Percentiles rank a stretch among this genome's conserved stretches.
These are phyloP conservation scores for Pseudomicrostroma phylloplanum DNA, from an alignment of 1,284 basidiomycete species.

Conservation along the genomic window DNA sequence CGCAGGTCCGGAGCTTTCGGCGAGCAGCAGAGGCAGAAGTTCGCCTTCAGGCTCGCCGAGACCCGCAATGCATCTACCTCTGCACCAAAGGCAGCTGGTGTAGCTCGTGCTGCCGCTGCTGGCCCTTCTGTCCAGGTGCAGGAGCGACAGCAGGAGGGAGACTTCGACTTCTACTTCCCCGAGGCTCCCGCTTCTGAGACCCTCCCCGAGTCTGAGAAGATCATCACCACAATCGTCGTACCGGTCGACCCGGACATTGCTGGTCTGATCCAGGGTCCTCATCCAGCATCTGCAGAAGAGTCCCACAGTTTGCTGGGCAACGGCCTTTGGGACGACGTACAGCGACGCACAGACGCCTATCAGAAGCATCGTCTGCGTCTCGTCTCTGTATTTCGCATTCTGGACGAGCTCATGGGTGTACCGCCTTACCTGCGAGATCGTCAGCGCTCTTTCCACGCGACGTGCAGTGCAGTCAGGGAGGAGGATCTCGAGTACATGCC, in stretches of 20 bases:
- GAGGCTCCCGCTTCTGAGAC: not conserved
- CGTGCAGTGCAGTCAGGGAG: not conserved
- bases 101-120: not conserved
- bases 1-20: not conserved
- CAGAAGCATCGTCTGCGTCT: not conserved
- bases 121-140: not conserved
- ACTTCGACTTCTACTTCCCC: constrained; percentile 2
- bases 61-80: not conserved
- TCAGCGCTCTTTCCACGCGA: not conserved
- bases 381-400: not conserved
- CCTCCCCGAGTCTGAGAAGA: not conserved
- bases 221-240: not conserved
- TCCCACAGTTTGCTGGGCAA: not conserved
- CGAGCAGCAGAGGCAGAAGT: too few species aligned
- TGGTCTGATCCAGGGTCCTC: not conserved
- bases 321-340: not conserved
- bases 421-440: too few species aligned
- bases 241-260: not conserved
- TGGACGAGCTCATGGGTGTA: not conserved
- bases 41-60: too few species aligned
- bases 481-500: constrained; percentile 2
- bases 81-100: not conserved
- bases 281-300: too few species aligned
- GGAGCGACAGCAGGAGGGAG: not conserved
- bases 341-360: constrained; percentile 2